These are phyloP conservation scores for Lagerstroemia fauriei DNA, from an alignment of 441 rosid genomes.

Conservation along the genomic window DNA sequence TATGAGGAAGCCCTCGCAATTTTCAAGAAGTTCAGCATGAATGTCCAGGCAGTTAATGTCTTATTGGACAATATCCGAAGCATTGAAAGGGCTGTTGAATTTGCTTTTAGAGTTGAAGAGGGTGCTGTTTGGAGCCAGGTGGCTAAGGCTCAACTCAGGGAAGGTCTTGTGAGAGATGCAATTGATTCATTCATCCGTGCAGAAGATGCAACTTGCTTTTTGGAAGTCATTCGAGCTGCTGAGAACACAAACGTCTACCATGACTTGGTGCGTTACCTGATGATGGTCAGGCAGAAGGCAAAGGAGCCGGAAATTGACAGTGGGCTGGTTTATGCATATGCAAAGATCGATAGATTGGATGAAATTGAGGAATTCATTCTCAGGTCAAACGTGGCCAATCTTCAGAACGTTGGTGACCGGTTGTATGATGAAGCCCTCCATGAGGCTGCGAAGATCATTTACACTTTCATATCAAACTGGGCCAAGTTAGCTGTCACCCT, in stretches of 20 bases:
- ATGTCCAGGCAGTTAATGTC: constrained; percentile 92
- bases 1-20: constrained; percentile 92
- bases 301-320: constrained; percentile 98
- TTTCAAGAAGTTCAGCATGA: constrained; percentile 94
- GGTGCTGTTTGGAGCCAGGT: constrained; percentile 98
- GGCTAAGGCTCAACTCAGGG: constrained; percentile 90
- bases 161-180: constrained; percentile 93
- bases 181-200: constrained; percentile 97
- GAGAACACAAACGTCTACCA: constrained; percentile 85
- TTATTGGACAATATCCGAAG: constrained; percentile 79
- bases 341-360: constrained; percentile 86
- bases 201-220: constrained; percentile 89
- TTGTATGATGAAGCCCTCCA: constrained; percentile 80
- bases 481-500: constrained; percentile 94
- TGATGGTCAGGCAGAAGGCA: constrained; percentile 95
- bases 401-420: constrained; percentile 93
- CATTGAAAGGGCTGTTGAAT: constrained; percentile 94
- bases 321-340: constrained; percentile 97
- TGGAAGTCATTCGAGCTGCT: constrained; percentile 82
- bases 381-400: constrained; percentile 95
- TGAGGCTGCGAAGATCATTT: constrained; percentile 96
- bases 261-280: constrained; percentile 90
- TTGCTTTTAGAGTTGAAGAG: constrained; percentile 96
- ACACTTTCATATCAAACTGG: constrained; percentile 96
- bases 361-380: constrained; percentile 97